Evolutionary conservation across 164 flowering plant genomes (phyloP).

Genomic region (Berberis vulgaris): DNA sequence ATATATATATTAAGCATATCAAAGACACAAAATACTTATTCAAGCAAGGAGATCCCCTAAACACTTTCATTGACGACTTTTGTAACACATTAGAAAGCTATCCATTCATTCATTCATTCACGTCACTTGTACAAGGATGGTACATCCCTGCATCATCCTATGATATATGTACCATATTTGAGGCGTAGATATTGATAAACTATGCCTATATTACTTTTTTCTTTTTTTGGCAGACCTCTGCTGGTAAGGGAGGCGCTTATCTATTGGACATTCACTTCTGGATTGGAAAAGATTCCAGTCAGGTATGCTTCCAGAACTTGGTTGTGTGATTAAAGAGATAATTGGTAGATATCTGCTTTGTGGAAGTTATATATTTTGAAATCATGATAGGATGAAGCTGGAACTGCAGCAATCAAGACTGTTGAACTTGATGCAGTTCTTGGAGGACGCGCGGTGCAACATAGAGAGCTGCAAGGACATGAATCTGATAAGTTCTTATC

Average conservation of each 20-base stretch:
- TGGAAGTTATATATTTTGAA: constrained; percentile 7
- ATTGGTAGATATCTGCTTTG: neutral
- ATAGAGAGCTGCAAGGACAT: constrained; percentile 93
- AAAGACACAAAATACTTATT: no score
- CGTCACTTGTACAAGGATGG: no score
- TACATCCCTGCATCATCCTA: no score
- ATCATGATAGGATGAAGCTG: constrained; percentile 83
- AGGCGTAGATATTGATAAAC: constrained; percentile 1
- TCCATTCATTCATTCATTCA: no score
- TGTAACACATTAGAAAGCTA: no score
- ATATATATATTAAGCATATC: no score
- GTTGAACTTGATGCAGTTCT: constrained; percentile 93
- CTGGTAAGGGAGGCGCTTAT: constrained; percentile 81
- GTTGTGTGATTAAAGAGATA: neutral
- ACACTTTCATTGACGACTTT: no score
- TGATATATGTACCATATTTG: no score
- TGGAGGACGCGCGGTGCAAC: constrained; percentile 99
- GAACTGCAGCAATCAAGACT: constrained; percentile 96
- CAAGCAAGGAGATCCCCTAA: no score
- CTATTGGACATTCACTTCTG: constrained; percentile 87
- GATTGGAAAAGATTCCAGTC: constrained; percentile 97
- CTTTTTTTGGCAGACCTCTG: constrained; percentile 49
- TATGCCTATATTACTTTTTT: constrained; percentile 2
- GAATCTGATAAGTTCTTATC: constrained; percentile 98
- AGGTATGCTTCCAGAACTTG: constrained; percentile 35